Evolutionary conservation across 1,284 basidiomycete genomes (phyloP).

Genomic region (Cutaneotrichosporon spelunceum): DNA sequence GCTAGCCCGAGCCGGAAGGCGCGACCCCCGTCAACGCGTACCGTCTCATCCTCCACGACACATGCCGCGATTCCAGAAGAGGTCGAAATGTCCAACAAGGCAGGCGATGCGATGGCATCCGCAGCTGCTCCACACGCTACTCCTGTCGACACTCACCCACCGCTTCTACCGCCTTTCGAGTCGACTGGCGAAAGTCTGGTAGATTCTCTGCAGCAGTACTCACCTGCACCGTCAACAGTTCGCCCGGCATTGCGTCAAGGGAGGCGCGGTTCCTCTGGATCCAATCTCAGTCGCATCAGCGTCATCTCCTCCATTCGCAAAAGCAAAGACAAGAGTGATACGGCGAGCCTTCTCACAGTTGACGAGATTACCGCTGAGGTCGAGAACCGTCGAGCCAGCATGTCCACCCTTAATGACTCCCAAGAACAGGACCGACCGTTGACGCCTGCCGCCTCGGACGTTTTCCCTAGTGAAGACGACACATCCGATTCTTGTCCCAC

Average conservation of each 20-base stretch:
- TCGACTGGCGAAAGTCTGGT: conserved; percentile 73
- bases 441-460: neutral
- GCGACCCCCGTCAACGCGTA: conserved; percentile 28
- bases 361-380: conserved; percentile 98
- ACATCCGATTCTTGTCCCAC: conserved; percentile 49
- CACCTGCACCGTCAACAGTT: conserved; percentile 29
- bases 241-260: conserved; percentile 49
- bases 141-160: conserved; percentile 41
- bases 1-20: conserved; percentile 25
- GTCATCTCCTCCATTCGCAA: conserved; percentile 75
- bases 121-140: neutral
- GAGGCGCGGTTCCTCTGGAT: conserved; percentile 57
- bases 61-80: conserved; percentile 45
- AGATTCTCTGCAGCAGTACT: conserved; percentile 63
- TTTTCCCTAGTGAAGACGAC: conserved; percentile 5
- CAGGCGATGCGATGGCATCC: neutral
- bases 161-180: conserved; percentile 73
- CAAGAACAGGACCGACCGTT: conserved; percentile 7
- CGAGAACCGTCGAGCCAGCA: conserved; percentile 69
- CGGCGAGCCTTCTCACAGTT: conserved; percentile 87
- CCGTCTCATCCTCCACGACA: conserved; percentile 24
- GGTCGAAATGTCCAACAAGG: conserved; percentile 18
- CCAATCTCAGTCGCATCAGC: conserved; percentile 61
- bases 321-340: conserved; percentile 78
- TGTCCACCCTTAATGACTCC: conserved; percentile 45